Percentiles rank a stretch among this genome's conserved stretches.
Conservation (phyloP, 495 filamentous ascomycete genomes). For the Podospora australis region DNA sequence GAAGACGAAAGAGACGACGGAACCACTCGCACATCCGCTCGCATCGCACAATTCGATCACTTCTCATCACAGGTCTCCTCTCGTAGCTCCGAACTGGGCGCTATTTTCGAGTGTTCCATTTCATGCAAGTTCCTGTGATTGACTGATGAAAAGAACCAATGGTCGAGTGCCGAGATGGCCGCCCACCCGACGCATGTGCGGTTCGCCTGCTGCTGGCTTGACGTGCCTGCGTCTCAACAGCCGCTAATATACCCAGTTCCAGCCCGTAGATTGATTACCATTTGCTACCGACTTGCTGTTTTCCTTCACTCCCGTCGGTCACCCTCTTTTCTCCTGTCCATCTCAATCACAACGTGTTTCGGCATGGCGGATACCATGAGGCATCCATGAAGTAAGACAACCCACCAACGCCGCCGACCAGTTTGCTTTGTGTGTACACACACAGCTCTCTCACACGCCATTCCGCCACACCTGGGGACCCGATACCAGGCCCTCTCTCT, state of each 20-base stretch:
- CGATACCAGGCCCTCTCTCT: background rate
- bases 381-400: conserved; percentile 21
- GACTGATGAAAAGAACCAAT: background rate
- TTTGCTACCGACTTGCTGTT: background rate
- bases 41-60: too few species aligned
- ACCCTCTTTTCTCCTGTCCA: conserved; percentile 25
- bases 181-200: conserved; percentile 17
- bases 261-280: conserved; percentile 18
- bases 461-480: conserved; percentile 5
- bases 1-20: too few species aligned
- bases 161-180: conserved; percentile 2
- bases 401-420: too few species aligned
- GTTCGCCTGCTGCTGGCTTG: conserved; percentile 26
- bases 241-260: conserved; percentile 47
- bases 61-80: too few species aligned
- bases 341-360: conserved; percentile 45
- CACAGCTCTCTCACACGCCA: conserved; percentile 5
- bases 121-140: background rate
- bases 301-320: background rate
- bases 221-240: conserved; percentile 47
- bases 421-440: too few species aligned
- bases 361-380: conserved; percentile 35
- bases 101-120: background rate
- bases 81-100: conserved; percentile 3
- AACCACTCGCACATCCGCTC: too few species aligned